phyloP scores from a whole-genome alignment of 2,329 filamentous ascomycete genomes.

The Cladosporium sp. region DNA sequence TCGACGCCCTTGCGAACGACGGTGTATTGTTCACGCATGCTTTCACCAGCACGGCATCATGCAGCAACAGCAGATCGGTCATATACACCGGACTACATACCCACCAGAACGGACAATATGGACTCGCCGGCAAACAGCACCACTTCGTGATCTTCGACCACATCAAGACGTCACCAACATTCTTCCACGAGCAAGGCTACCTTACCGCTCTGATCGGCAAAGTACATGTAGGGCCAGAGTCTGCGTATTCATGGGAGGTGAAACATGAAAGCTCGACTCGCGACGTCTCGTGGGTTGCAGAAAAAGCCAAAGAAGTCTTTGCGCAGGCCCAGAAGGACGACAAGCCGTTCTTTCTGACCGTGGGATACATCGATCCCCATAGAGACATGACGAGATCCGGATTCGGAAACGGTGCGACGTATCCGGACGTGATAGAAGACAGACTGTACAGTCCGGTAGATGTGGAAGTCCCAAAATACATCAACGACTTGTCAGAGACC shows the following conservation, averaged over 20 bases:
- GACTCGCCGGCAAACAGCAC: constrained; percentile 40
- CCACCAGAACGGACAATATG: constrained; percentile 52
- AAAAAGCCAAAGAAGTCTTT: constrained; percentile 43
- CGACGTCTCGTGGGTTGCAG: constrained; percentile 46
- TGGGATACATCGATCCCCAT: constrained; percentile 52
- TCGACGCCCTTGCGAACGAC: constrained; percentile 43
- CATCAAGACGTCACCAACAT: constrained; percentile 43
- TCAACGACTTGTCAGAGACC: constrained; percentile 44
- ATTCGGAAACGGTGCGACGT: constrained; percentile 47
- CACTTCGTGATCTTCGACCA: constrained; percentile 50
- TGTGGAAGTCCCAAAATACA: constrained; percentile 29
- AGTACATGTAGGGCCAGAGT: constrained; percentile 48
- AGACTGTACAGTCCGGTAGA: neutral
- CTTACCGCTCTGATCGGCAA: constrained; percentile 52
- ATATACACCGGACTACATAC: constrained; percentile 54
- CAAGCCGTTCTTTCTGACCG: constrained; percentile 48
- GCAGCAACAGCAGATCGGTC: constrained; percentile 49
- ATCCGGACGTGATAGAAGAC: neutral
- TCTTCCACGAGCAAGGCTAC: constrained; percentile 45
- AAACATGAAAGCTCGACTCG: constrained; percentile 45
- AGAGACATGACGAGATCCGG: constrained; percentile 43
- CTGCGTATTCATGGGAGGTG: constrained; percentile 46
- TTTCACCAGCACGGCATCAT: constrained; percentile 51
- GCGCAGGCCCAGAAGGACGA: constrained; percentile 33
- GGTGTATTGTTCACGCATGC: constrained; percentile 43